These are phyloP conservation scores for Bisporella sp. DNA, from an alignment of 2,329 filamentous ascomycete genomes.

Conservation along the genomic window DNA sequence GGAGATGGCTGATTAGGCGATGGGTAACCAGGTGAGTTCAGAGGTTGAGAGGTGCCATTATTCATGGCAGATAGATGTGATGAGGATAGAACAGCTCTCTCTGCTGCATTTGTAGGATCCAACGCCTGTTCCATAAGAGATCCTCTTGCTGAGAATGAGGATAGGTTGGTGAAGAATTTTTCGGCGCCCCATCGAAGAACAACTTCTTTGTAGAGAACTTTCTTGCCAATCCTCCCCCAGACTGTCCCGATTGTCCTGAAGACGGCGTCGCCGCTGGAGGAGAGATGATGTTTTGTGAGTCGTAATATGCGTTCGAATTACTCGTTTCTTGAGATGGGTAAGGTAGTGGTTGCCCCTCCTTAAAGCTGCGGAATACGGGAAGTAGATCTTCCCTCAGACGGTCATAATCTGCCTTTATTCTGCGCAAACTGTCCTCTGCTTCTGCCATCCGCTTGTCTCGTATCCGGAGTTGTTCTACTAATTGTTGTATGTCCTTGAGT, in stretches of 20 bases:
- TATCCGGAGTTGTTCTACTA: slow-evolving; percentile 82
- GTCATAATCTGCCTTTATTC: slow-evolving; percentile 81
- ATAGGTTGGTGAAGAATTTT: slow-evolving; percentile 64
- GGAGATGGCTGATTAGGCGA: slow-evolving; percentile 65
- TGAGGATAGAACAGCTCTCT: slow-evolving; percentile 59
- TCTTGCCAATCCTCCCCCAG: slow-evolving; percentile 53
- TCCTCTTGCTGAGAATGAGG: slow-evolving; percentile 62
- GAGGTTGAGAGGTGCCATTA: slow-evolving; percentile 48
- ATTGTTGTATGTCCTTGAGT: slow-evolving; percentile 83
- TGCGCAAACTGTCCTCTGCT: slow-evolving; percentile 75
- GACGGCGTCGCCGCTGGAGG: slow-evolving; percentile 52
- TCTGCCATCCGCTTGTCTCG: slow-evolving; percentile 85
- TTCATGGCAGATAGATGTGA: slow-evolving; percentile 67
- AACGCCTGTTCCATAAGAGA: slow-evolving; percentile 56
- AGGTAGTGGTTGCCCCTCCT: slow-evolving; percentile 85
- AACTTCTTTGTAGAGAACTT: slow-evolving; percentile 73
- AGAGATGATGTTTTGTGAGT: slow-evolving; percentile 40
- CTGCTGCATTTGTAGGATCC: slow-evolving; percentile 62
- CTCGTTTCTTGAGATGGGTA: slow-evolving; percentile 28
- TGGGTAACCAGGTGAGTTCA: slow-evolving; percentile 47
- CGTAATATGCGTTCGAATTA: slow-evolving; percentile 41
- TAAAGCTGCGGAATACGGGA: slow-evolving; percentile 81
- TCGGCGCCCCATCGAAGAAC: slow-evolving; percentile 64
- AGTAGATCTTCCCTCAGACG: slow-evolving; percentile 86
- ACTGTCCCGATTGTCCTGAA: slow-evolving; percentile 34